Evolutionary conservation across 2,329 filamentous ascomycete genomes (phyloP).

Genomic region (Aspergillus udagawae): DNA sequence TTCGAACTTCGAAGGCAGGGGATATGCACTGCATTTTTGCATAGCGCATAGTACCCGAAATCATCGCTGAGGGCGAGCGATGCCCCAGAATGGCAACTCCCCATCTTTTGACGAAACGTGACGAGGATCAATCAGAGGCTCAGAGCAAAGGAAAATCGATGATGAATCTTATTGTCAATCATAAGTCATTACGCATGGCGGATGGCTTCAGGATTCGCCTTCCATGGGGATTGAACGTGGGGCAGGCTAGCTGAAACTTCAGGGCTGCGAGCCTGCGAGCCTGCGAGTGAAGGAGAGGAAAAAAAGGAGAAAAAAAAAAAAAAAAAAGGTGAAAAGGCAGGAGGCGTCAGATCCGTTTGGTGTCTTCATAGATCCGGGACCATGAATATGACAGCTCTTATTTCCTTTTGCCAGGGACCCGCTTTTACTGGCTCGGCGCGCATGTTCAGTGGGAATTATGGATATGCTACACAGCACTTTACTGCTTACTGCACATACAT

Average conservation of each 20-base stretch:
- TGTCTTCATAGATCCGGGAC: conserved; percentile 11
- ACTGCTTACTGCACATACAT: neutral
- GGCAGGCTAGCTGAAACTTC: neutral
- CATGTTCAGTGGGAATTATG: conserved; percentile 1
- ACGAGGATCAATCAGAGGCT: neutral
- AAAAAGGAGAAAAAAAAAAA: neutral
- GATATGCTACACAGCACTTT: neutral
- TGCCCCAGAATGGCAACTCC: neutral
- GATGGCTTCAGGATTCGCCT: neutral
- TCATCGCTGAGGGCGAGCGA: neutral
- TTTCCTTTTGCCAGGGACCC: conserved; percentile 10
- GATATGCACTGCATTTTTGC: neutral
- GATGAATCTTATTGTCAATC: neutral
- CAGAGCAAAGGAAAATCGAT: neutral
- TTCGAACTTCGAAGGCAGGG: neutral
- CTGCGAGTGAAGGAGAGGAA: no score
- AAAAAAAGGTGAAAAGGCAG: neutral
- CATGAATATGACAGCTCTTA: conserved; percentile 31
- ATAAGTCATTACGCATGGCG: neutral
- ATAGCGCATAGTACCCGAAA: neutral
- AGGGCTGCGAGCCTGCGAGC: no score
- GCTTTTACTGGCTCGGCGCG: neutral
- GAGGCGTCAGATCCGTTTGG: conserved; percentile 5
- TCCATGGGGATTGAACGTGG: neutral
- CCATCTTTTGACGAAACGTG: neutral